Evolutionary conservation across 441 rosid species (phyloP), one percentile per base, ranked within the genome.

Genomic region (Syzygium malaccense): DNA sequence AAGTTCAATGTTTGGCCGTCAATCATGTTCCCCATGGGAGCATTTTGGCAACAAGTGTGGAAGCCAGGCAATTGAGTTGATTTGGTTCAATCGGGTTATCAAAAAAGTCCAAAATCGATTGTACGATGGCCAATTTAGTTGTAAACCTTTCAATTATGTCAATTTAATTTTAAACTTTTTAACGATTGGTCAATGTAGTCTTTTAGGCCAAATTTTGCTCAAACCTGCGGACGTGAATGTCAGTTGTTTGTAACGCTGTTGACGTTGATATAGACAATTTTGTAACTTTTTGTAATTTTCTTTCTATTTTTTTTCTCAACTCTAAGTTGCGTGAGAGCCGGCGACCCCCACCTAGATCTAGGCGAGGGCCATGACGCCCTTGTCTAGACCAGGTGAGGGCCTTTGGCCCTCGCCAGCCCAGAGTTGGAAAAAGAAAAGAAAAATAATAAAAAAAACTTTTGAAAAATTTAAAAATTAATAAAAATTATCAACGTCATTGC

Each of bases 301-400:
- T 57, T 58, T 58, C 3, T 58, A n/a, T 0, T 60, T 60, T 60
- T 60, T 58, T 28, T 28, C 11, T 17, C 32, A 60, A 58, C 8
- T 60, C 17, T 60, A 28, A 3, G 28, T 1, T 60, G 28, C 4
- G 2, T 28, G 66, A 60, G 17, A 14, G 66, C 30, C 1, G 3
- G 3, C 3, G 3, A 58, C 30, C 64, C 64, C 17, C 4, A 14
- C 30, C 26, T 58, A 26, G 26, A 58, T 58, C 64, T 26, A 25
- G 11, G 66, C 8, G 0, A 60, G 33, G 33, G 18, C 4, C 0
- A 0, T 4, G 3, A 1, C 66, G 28, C 66, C 66, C 32, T 60
- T 2, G 0, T 60, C 66, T 14, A 3, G 14, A 5, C 18, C 66
- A n/a, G 28, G 19, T 0, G 19, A n/a, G 66, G 17, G 32, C 13